Conservation (phyloP, 192 early-diverging fungal genomes). For the Backusella luteola region DNA sequence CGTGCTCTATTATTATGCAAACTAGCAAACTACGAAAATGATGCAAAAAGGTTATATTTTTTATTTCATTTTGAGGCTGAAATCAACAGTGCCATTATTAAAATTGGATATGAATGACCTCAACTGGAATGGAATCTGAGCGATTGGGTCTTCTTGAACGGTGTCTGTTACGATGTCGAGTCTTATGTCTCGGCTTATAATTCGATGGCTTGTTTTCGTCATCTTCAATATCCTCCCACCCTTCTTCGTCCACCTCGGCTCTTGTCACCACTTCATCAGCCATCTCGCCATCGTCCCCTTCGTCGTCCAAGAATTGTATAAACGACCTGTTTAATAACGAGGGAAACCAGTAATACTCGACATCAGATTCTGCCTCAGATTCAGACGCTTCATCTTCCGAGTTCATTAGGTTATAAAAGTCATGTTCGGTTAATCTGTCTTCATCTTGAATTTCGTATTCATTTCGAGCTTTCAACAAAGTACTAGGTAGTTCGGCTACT, state of each 20-base stretch:
- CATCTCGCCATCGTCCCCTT: neutral
- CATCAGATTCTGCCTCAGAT: slow-evolving; percentile 11
- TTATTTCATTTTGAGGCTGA: too few relatives aligned
- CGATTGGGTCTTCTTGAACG: neutral
- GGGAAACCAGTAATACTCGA: slow-evolving; percentile 17
- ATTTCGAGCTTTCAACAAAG: neutral
- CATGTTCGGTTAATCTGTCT: neutral
- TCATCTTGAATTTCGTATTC: slow-evolving; percentile 1
- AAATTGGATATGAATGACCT: slow-evolving; percentile 1
- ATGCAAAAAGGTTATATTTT: too few relatives aligned
- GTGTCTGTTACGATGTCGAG: neutral
- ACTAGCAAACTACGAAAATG: neutral
- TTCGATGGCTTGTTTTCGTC: neutral
- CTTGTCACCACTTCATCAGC: neutral
- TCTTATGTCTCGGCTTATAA: neutral
- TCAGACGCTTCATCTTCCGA: neutral
- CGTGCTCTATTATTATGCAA: neutral
- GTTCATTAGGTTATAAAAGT: neutral
- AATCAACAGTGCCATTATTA: neutral
- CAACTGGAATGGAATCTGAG: neutral
- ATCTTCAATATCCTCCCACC: neutral
- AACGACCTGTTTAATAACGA: slow-evolving; percentile 7
- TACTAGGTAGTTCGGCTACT: neutral
- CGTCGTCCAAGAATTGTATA: slow-evolving; percentile 13
- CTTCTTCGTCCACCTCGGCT: neutral